Evolutionary conservation across 2,329 filamentous ascomycete species (phyloP), one percentile per base, ranked within the genome.

Genomic region (Paracorniculantispora psalliotae): DNA sequence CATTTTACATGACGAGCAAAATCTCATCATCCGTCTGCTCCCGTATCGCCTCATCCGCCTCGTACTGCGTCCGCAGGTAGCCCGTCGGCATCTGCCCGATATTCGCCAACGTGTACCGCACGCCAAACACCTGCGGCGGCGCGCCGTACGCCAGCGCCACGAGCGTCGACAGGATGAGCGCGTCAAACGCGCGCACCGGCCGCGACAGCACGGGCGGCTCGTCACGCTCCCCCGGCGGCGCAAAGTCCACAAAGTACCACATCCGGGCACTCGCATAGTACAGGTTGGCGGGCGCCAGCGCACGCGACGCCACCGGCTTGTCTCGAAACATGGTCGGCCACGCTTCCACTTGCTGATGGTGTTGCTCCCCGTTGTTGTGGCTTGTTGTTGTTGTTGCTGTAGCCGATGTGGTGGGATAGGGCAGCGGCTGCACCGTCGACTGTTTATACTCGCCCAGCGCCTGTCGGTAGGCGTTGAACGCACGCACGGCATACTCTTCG

Each of bases 191-290:
- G 33, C 62, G 47, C 57, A 63, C 47, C 37, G 62, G 62, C 41
- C 62, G 48, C 33, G 62, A 62, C 46, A 63, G 33, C 30, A 61
- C 49, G 10, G 55, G 41, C 15, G 44, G 56, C 37, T 43, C 28
- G 33, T 30, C 25, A 10, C 58, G 2, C 6, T 50, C 48, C 0
- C 44, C 57, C 15, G 57, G 55, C 13, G 54, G 54, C 19, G 57
- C 41, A 41, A 64, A 56, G 55, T 64, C 62, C n/a, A 64, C 58
- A 50, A 64, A 62, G 39, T 64, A 64, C 62, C 62, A 64, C 62
- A 64, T 64, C n/a, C 62, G 53, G 21, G 46, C 52, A 23, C 61
- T 59, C 17, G 62, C 62, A 13, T 60, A 56, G 52, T 62, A 64
- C 39, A 64, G 49, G 44, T 64, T 64, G 4, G 61, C 59, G 28